Conservation (phyloP, 1,284 basidiomycete species). For the Ganoderma sp. region DNA sequence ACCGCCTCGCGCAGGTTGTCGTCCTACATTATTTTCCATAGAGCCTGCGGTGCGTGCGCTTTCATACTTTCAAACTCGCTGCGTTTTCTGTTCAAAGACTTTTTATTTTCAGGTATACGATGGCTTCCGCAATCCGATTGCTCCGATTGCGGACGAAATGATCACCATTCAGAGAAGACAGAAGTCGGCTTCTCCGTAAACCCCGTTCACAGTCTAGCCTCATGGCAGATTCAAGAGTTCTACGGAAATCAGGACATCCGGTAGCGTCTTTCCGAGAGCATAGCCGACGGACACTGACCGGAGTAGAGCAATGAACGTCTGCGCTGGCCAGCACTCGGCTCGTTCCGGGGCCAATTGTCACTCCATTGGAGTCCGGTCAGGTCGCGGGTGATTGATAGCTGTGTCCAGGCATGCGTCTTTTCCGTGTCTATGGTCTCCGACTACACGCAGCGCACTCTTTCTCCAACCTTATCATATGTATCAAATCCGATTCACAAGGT, state of each 20-base stretch:
- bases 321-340: background rate
- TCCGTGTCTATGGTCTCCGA: background rate
- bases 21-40: slow-evolving; percentile 8
- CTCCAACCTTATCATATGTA: background rate
- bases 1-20: slow-evolving; percentile 26
- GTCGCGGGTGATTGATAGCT: background rate
- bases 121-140: background rate
- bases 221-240: background rate
- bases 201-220: background rate
- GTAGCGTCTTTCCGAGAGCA: background rate
- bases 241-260: background rate
- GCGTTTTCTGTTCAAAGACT: background rate
- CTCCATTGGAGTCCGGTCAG: background rate
- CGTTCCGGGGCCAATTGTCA: background rate
- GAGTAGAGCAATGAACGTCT: background rate
- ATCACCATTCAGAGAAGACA: background rate
- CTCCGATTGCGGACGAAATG: background rate
- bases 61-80: background rate
- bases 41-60: background rate
- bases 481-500: background rate
- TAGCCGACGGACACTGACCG: background rate
- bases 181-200: background rate
- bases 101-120: too few relatives aligned
- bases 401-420: background rate
- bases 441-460: background rate